Base-by-base conservation (phyloP, 177 flowering plant genomes). In the Vitis hybrid region DNA sequence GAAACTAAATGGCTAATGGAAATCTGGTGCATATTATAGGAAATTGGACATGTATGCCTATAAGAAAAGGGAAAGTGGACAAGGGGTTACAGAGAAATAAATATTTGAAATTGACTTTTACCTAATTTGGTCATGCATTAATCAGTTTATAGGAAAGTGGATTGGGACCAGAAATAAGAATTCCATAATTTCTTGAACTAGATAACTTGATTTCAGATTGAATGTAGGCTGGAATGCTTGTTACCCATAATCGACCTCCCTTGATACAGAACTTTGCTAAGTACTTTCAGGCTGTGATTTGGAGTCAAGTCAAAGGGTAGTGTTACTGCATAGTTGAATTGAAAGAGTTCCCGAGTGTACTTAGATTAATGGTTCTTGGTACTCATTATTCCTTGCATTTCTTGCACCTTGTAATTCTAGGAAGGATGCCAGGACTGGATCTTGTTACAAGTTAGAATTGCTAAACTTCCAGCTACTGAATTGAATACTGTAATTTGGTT, bases 381-480 rank as follows among this genome's bases (percentile, higher is more conserved):
- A 2, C 24, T 13, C 19, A 49, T 12, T 24, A 60, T 18, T 15
- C 13, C 58, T 55, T 13, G 31, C 63, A 60, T 2, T 11, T 60
- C 63, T 60, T 60, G 63, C 17, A 60, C 20, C 31, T 60, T 22
- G 63, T 24, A 24, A 13, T 24, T 60, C 44, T 60, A 5, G 8
- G 12, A 55, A 55, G 18, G 58, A 14, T 55, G 15, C 8, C 58
- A 15, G n/a, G 44, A 24, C 44, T 60, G n/a, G 11, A 19, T 24
- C 63, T 60, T 60, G 31, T 60, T 38, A 24, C 47, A 60, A 55
- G 63, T 60, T 24, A 7, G 63, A 24, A 31, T 60, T n/a, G 31
- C 47, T 3, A 24, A 14, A 24, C 15, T n/a, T 60, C 63, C 8
- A 6, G 2, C 2, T 12, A 55, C 9, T 55, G 17, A 55, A 55